Percentiles rank a stretch among this genome's conserved stretches.
Conservation (phyloP, 176 grass and related monocot genomes). For the Zoysia pacifica region DNA sequence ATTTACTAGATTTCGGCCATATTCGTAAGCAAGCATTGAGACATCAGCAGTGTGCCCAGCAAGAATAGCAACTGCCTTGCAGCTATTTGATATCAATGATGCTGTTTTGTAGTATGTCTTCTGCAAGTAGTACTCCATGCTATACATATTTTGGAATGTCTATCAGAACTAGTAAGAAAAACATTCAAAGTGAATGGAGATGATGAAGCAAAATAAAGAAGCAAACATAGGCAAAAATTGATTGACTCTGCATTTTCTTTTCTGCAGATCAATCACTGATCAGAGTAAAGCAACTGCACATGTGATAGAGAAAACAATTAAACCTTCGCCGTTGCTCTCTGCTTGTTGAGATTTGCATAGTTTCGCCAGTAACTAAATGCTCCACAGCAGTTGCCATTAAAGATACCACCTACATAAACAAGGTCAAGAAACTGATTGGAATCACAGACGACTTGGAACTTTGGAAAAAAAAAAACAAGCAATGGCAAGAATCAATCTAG, state of each 20-base stretch:
- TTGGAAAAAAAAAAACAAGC: constrained; percentile 9
- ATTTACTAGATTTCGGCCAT: constrained; percentile 85
- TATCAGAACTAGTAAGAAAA: constrained; percentile 43
- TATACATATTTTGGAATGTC: constrained; percentile 41
- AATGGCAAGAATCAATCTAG: constrained; percentile 8
- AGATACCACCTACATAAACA: constrained; percentile 73
- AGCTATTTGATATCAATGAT: constrained; percentile 97
- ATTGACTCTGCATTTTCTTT: not conserved
- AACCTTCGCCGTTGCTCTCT: constrained; percentile 85
- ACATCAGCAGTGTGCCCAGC: constrained; percentile 92
- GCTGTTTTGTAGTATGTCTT: constrained; percentile 99
- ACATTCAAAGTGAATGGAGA: constrained; percentile 16
- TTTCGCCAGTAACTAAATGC: constrained; percentile 98
- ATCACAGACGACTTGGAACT: not conserved
- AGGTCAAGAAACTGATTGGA: constrained; percentile 22
- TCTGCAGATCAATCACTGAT: constrained; percentile 3
- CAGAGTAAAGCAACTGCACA: not conserved
- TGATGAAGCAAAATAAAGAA: constrained; percentile 26
- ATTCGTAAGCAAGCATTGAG: constrained; percentile 83
- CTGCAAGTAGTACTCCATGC: constrained; percentile 97
- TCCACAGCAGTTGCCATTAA: constrained; percentile 85
- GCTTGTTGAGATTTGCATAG: constrained; percentile 88
- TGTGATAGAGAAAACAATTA: constrained; percentile 9
- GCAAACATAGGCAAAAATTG: constrained; percentile 9
- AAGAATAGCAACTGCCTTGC: constrained; percentile 88